These are phyloP conservation scores for Smittium culicis DNA, from an alignment of 371 early-diverging fungal genomes.

Conservation along the genomic window DNA sequence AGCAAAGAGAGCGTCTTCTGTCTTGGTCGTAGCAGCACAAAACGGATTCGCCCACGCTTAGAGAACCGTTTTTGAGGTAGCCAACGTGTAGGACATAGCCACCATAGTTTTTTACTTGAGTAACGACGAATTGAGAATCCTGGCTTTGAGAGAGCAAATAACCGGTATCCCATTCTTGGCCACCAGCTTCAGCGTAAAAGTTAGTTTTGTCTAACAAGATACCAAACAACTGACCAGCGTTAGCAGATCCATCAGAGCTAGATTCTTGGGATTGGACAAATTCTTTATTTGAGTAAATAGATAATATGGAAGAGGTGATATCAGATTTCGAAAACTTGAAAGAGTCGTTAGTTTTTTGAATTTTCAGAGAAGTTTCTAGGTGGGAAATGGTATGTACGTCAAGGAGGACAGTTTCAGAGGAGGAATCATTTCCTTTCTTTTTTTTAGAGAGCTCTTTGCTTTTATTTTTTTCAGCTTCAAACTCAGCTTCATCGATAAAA, in stretches of 20 bases:
- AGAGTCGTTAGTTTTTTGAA: slow-evolving; percentile 79
- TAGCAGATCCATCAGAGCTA: slow-evolving; percentile 16
- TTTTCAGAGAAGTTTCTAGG: slow-evolving; percentile 52
- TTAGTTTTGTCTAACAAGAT: slow-evolving; percentile 93
- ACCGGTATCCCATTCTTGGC: slow-evolving; percentile 97
- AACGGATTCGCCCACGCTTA: slow-evolving; percentile 55
- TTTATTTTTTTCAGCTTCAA: slow-evolving; percentile 62
- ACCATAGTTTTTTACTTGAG: slow-evolving; percentile 88
- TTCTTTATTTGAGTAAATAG: slow-evolving; percentile 18
- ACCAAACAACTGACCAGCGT: slow-evolving; percentile 41
- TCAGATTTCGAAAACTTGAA: slow-evolving; percentile 53
- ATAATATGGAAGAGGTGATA: slow-evolving; percentile 24
- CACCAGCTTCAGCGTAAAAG: slow-evolving; percentile 98
- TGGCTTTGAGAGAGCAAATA: slow-evolving; percentile 67
- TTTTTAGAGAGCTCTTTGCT: slow-evolving; percentile 71
- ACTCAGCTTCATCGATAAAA: slow-evolving; percentile 71
- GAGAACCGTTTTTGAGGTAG: slow-evolving; percentile 70
- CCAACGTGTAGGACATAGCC: slow-evolving; percentile 97
- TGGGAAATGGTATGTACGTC: slow-evolving; percentile 86
- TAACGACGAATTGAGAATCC: slow-evolving; percentile 77
- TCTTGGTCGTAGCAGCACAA: slow-evolving; percentile 70
- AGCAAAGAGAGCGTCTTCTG: slow-evolving; percentile 77
- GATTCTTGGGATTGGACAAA: slow-evolving; percentile 15
- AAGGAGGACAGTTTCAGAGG: slow-evolving; percentile 44
- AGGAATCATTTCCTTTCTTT: slow-evolving; percentile 39